Evolutionary conservation across 2,329 filamentous ascomycete species (phyloP).

Genomic region (Cercospora sesami): DNA sequence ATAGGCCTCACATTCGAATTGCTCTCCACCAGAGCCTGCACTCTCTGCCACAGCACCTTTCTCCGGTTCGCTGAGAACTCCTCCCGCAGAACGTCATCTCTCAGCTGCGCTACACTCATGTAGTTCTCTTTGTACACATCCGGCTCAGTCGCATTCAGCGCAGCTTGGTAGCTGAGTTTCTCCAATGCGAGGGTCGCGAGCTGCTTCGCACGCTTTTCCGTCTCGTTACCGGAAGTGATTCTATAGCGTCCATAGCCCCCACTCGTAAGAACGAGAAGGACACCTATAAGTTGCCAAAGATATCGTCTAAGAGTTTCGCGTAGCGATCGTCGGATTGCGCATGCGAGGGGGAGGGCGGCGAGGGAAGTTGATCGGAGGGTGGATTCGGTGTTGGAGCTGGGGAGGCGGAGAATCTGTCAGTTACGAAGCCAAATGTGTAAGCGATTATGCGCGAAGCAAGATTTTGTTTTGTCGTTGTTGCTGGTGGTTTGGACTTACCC

Average conservation of each 20-base stretch:
- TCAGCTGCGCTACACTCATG: slow-evolving; percentile 81
- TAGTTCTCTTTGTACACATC: slow-evolving; percentile 70
- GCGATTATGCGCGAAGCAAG: slow-evolving; percentile 11
- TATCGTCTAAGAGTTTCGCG: slow-evolving; percentile 79
- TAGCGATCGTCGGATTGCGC: slow-evolving; percentile 75
- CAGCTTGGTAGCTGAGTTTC: slow-evolving; percentile 78
- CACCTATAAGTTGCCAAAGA: slow-evolving; percentile 77
- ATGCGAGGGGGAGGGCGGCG: slow-evolving; percentile 84
- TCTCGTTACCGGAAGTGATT: slow-evolving; percentile 63
- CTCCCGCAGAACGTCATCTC: slow-evolving; percentile 84
- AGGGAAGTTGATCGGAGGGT: slow-evolving; percentile 82
- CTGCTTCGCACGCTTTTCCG: slow-evolving; percentile 72
- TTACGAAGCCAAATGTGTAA: slow-evolving; percentile 43
- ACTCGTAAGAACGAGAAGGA: slow-evolving; percentile 54
- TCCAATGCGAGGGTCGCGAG: slow-evolving; percentile 84
- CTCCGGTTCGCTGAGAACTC: slow-evolving; percentile 75
- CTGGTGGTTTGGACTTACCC: slow-evolving; percentile 54
- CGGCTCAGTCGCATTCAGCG: slow-evolving; percentile 67
- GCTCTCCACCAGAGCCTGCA: slow-evolving; percentile 81
- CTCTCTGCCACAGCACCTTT: slow-evolving; percentile 79
- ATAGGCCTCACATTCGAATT: slow-evolving; percentile 88
- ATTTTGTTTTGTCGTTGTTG: slow-evolving; percentile 3
- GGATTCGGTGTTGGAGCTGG: slow-evolving; percentile 55
- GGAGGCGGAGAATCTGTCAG: slow-evolving; percentile 81
- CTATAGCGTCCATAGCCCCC: slow-evolving; percentile 63